phyloP scores from a whole-genome alignment of 768 basidiomycete species.

The Naganishia vaughanmartiniae region DNA sequence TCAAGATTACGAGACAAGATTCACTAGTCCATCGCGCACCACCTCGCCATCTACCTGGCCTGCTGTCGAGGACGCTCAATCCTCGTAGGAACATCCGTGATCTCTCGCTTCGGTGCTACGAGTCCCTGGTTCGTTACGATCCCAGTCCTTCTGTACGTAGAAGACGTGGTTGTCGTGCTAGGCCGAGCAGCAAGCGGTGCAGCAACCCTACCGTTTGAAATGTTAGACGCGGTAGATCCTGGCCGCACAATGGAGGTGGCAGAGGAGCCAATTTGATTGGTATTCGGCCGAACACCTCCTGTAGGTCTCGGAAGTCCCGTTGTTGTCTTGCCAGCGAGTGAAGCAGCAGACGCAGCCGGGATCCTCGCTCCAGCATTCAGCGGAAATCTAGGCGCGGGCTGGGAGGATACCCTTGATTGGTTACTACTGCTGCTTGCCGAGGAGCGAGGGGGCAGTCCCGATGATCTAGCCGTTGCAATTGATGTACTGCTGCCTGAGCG shows the following conservation, averaged over 20 bases:
- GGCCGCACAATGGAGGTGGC: not conserved
- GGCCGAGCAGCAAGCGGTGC: not conserved
- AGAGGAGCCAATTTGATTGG: not conserved
- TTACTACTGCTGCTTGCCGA: not conserved
- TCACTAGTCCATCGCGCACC: not conserved
- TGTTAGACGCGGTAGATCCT: constrained; percentile 6
- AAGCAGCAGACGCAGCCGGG: not conserved
- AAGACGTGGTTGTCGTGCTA: not conserved
- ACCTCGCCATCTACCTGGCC: not conserved
- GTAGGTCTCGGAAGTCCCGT: constrained; percentile 1
- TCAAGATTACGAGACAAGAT: no score
- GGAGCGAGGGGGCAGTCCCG: not conserved
- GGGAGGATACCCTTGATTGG: not conserved
- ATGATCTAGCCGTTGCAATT: constrained; percentile 1
- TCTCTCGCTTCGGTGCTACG: not conserved
- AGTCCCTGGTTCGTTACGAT: not conserved
- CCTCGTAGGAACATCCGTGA: not conserved
- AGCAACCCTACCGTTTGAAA: not conserved
- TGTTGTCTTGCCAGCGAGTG: constrained; percentile 7
- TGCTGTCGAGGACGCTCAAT: not conserved
- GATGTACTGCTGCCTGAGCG: constrained; percentile 4
- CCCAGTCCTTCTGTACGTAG: not conserved
- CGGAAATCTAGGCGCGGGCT: not conserved
- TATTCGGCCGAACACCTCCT: not conserved
- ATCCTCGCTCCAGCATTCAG: not conserved